Evolutionary conservation across 805 yeast species (phyloP), one percentile per base, ranked within the genome.

Genomic region (Starmera quercuum): DNA sequence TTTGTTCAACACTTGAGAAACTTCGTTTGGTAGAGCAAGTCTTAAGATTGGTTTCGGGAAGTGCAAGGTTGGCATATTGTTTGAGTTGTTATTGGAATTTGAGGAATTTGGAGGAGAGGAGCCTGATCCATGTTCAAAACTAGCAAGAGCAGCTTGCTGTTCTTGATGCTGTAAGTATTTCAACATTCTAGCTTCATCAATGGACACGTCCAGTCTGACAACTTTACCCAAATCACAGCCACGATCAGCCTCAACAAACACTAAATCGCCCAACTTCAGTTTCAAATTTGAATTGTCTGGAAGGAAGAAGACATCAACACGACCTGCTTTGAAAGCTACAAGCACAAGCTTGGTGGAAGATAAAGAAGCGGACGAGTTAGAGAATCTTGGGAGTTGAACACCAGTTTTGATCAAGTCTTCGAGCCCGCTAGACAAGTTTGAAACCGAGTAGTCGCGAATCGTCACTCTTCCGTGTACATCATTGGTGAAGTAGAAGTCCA

Each of bases 201-300:
- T 65, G 31, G 70, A 71, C 19, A 82, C 71, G 30, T 69, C 59
- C 5, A 88, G 81, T 42, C 77, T 79, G 26, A 81, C 62, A 35
- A 83, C 73, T 72, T 78, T 72, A n/a, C 80, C 92, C 44, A 83
- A 58, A 55, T 83, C 94, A 46, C 78, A 78, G 19, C 94, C 94
- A 40, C 92, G 66, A 52, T 83, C 94, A 33, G 92, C 94, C 54
- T 83, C 92, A 34, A 83, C 82, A 20, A 83, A 73, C 7, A 83
- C 83, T 51, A 83, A 61, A 54, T 83, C 92, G 38, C 73, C 69
- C 34, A 71, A 63, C 45, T 68, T 70, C 42, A 82, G 61, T 24
- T 55, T 56, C 35, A 49, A 29, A 2, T 39, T 20, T 10, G 46
- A 41, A 14, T 38, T 35, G 11, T 44, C 50, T 18, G 85, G 76